These are phyloP conservation scores for Solidago caesia DNA, from an alignment of 129 eudicot genomes.

Conservation along the genomic window DNA sequence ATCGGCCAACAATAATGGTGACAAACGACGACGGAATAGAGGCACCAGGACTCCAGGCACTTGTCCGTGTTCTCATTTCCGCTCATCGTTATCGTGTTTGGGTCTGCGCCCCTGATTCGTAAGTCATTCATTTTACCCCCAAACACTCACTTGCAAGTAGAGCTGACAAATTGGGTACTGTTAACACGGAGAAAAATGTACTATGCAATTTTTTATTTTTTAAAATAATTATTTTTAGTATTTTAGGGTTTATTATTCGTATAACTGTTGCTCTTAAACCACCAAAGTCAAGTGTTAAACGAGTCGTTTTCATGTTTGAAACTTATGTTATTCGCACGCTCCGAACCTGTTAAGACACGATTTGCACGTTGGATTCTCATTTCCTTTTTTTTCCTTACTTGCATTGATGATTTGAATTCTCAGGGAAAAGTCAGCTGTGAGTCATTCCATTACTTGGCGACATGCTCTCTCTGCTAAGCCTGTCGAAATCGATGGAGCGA, in stretches of 20 bases:
- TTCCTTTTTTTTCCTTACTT: not conserved
- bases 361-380: not conserved
- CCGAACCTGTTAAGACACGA: too few relatives aligned
- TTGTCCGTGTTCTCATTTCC: constrained; percentile 71
- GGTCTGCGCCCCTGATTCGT: constrained; percentile 96
- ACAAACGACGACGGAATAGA: constrained; percentile 95
- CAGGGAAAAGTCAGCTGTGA: constrained; percentile 90
- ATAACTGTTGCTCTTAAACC: too few relatives aligned
- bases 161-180: too few relatives aligned
- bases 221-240: too few relatives aligned
- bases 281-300: too few relatives aligned
- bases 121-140: constrained; percentile 12
- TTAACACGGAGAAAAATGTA: too few relatives aligned
- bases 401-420: constrained; percentile 8
- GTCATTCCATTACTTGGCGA: constrained; percentile 85
- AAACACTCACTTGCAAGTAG: not conserved
- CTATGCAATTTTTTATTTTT: too few relatives aligned
- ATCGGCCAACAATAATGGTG: constrained; percentile 68
- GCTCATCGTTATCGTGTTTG: constrained; percentile 57
- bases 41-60: constrained; percentile 72
- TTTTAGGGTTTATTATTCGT: too few relatives aligned
- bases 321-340: too few relatives aligned
- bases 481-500: constrained; percentile 70
- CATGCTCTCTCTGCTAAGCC: constrained; percentile 58
- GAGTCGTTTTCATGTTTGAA: too few relatives aligned